Conservation (phyloP, 73 alveolate species). For the Tetrahymena borealis region DNA sequence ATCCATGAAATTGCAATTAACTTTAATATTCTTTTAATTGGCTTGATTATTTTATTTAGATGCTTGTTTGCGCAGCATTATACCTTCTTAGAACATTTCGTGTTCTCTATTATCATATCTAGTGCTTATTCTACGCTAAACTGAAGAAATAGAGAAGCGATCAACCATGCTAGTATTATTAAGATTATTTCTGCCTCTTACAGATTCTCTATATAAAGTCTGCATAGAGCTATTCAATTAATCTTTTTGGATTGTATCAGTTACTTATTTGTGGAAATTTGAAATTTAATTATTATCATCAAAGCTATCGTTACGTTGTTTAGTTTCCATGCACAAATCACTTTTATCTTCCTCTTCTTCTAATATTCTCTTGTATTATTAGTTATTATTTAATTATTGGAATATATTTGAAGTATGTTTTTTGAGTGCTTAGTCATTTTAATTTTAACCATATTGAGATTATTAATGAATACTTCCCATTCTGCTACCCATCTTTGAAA, state of each 20-base stretch:
- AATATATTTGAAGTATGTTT: not conserved
- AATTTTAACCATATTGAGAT: not conserved
- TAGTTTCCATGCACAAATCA: not conserved
- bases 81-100: not conserved
- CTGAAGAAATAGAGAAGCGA: not conserved
- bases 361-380: not conserved
- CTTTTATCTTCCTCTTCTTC: not conserved
- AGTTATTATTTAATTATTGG: not conserved
- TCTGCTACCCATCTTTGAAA: not conserved
- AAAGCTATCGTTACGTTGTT: not conserved
- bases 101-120: not conserved
- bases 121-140: not conserved
- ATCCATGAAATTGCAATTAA: not conserved
- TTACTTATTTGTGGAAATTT: not conserved
- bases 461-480: not conserved
- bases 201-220: not conserved
- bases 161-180: not conserved
- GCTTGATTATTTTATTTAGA: not conserved
- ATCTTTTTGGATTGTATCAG: not conserved
- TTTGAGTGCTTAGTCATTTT: not conserved
- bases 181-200: not conserved
- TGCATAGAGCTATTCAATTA: not conserved
- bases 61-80: not conserved
- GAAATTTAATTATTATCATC: not conserved
- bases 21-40: not conserved